Conservation (phyloP, 352 stramenopile species). For the Globisporangium cystogenes region DNA sequence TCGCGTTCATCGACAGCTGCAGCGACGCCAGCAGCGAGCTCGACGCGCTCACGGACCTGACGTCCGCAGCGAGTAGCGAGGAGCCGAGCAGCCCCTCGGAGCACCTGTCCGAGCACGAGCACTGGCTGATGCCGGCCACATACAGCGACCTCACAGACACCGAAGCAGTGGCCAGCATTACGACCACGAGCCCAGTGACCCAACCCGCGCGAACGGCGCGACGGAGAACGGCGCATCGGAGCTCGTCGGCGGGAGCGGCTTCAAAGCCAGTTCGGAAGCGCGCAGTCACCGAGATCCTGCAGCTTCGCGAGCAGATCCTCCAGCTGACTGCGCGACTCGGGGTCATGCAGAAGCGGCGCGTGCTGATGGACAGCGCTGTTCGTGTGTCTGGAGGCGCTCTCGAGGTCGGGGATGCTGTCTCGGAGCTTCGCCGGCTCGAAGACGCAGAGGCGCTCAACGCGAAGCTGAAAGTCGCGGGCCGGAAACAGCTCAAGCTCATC, state of each 20-base stretch:
- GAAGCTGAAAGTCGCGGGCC: constrained; percentile 26
- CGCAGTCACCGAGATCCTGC: not conserved
- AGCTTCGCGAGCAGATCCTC: constrained; percentile 3
- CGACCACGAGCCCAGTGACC: too few relatives aligned
- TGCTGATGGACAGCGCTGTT: not conserved
- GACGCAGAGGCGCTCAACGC: constrained; percentile 30
- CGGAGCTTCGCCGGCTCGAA: constrained; percentile 35
- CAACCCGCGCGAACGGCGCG: too few relatives aligned
- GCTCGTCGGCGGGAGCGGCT: too few relatives aligned
- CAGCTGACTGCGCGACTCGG: constrained; percentile 1
- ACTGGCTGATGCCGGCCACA: too few relatives aligned
- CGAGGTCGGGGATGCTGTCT: constrained; percentile 25
- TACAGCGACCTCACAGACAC: not conserved
- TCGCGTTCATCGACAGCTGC: constrained; percentile 19
- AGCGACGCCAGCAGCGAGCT: not conserved
- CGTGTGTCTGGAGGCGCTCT: constrained; percentile 8
- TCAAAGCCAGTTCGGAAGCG: not conserved
- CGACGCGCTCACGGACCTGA: not conserved
- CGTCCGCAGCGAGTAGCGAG: not conserved
- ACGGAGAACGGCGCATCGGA: too few relatives aligned
- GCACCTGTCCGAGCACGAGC: too few relatives aligned
- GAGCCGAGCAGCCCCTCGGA: too few relatives aligned
- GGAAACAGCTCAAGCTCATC: constrained; percentile 37
- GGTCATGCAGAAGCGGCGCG: not conserved
- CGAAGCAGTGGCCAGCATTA: too few relatives aligned